Evolutionary conservation across 495 filamentous ascomycete genomes (phyloP).

Genomic region (Cairneyella variabilis): DNA sequence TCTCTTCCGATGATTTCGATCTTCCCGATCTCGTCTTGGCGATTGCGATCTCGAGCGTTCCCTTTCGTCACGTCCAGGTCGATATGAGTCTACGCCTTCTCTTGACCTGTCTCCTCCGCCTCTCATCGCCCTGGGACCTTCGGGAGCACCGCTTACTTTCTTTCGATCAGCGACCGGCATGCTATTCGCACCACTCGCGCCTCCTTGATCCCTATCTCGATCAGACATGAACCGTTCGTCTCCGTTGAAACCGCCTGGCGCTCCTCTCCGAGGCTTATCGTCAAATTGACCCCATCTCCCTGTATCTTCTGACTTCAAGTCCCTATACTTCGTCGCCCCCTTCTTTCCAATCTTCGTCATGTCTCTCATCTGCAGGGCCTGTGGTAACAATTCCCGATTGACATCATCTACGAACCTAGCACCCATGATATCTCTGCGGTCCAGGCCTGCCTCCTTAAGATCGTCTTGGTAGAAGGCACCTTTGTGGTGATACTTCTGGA

Average conservation of each 20-base stretch:
- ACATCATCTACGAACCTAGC: constrained; percentile 75
- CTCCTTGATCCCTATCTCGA: constrained; percentile 37
- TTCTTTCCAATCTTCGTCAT: constrained; percentile 92
- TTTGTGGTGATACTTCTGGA: constrained; percentile 97
- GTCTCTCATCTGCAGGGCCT: constrained; percentile 91
- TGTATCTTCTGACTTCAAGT: constrained; percentile 89
- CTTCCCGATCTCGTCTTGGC: constrained; percentile 21
- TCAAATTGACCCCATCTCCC: constrained; percentile 71
- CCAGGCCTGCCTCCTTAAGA: constrained; percentile 65
- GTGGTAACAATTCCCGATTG: constrained; percentile 76
- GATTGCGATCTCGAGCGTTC: constrained; percentile 31
- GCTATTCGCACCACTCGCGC: constrained; percentile 55
- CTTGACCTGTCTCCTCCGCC: constrained; percentile 28
- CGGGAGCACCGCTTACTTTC: constrained; percentile 31
- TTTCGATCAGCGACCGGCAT: constrained; percentile 56
- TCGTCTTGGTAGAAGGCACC: constrained; percentile 93
- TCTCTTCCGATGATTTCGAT: constrained; percentile 39
- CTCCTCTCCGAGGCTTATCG: constrained; percentile 44
- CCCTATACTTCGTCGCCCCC: constrained; percentile 83
- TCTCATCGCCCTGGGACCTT: constrained; percentile 32
- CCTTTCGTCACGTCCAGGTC: constrained; percentile 19
- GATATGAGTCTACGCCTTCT: constrained; percentile 14
- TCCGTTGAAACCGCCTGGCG: constrained; percentile 40
- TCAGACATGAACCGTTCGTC: constrained; percentile 77
- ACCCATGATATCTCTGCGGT: constrained; percentile 77